These are phyloP conservation scores for Botryotinia calthae DNA, from an alignment of 2,329 filamentous ascomycete genomes.

Conservation along the genomic window DNA sequence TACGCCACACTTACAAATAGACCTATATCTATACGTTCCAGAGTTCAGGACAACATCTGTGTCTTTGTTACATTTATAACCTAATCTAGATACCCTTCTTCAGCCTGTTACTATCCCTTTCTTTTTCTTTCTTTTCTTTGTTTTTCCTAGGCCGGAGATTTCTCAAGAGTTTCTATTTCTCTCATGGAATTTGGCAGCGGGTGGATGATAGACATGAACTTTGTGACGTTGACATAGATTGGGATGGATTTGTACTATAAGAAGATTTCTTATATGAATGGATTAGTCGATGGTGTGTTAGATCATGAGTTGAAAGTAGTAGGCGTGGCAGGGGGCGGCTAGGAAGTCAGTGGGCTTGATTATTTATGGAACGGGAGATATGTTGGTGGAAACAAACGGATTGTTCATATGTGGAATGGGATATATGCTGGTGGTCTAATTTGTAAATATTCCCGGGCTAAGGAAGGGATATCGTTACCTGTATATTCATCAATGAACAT, in stretches of 20 bases:
- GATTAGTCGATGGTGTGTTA: not conserved
- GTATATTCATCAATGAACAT: conserved; percentile 13
- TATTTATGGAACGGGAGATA: not conserved
- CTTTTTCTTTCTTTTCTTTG: not conserved
- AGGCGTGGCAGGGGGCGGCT: not conserved
- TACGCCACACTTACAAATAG: not conserved
- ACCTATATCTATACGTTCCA: not conserved
- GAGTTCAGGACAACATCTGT: not conserved
- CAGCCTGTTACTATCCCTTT: not conserved
- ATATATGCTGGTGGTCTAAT: not conserved
- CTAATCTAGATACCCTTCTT: not conserved
- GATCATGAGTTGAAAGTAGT: not conserved
- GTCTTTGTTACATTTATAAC: not conserved
- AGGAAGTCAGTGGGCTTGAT: not conserved
- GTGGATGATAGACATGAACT: not conserved
- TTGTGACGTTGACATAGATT: not conserved
- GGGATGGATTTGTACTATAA: conserved; percentile 9
- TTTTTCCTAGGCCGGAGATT: not conserved
- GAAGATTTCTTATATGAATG: not conserved
- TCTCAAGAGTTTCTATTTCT: not conserved
- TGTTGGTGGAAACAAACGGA: not conserved
- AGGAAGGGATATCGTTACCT: not conserved
- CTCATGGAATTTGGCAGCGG: not conserved
- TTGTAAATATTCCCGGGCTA: conserved; percentile 2
- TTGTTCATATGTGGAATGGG: not conserved